These are phyloP conservation scores for Sinapis alba DNA, from an alignment of 441 rosid species.

Conservation along the genomic window DNA sequence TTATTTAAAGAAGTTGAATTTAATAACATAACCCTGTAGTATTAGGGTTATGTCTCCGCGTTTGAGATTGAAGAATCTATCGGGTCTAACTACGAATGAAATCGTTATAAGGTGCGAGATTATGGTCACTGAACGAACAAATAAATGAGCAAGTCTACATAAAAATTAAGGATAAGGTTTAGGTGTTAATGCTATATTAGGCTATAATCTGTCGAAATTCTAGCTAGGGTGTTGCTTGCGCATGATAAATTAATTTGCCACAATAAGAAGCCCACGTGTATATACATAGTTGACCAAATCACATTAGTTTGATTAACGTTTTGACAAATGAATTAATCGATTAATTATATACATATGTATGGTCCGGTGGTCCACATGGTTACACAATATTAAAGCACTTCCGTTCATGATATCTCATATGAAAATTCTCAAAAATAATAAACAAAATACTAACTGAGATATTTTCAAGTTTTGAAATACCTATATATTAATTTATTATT, in stretches of 20 bases:
- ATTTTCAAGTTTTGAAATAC: background rate
- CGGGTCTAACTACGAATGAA: conserved; percentile 25
- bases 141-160: background rate
- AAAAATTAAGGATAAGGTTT: background rate
- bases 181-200: conserved; percentile 31
- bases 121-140: conserved; percentile 23
- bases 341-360: background rate
- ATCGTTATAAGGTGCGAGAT: conserved; percentile 26
- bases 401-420: background rate
- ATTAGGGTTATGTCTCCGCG: conserved; percentile 21
- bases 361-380: background rate
- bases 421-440: background rate
- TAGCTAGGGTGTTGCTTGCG: conserved; percentile 32
- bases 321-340: background rate
- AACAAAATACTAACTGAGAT: background rate
- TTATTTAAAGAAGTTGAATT: background rate
- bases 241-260: conserved; percentile 30
- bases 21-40: conserved; percentile 26
- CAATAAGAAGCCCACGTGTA: conserved; percentile 34
- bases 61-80: conserved; percentile 25
- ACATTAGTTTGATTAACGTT: conserved; percentile 18
- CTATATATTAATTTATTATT: too few relatives aligned
- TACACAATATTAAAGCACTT: background rate
- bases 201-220: conserved; percentile 19
- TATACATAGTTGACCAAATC: conserved; percentile 28